phyloP scores from a whole-genome alignment of 176 grass and related monocot genomes.

The Alloteropsis semialata region DNA sequence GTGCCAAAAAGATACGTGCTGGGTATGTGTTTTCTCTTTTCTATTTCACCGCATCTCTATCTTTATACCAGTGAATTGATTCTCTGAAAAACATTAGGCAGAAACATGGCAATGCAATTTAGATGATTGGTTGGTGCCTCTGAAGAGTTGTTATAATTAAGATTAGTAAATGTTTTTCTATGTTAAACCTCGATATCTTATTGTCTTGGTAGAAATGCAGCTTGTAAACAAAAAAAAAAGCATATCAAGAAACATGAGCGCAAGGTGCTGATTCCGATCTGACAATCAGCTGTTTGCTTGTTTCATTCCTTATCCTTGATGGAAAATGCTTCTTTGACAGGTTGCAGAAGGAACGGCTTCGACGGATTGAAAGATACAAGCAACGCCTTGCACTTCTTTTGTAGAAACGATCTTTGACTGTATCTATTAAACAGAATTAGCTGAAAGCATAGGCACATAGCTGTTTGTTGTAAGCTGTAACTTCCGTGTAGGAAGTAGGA shows the following conservation, averaged over 20 bases:
- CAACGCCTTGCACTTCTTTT: constrained; percentile 73
- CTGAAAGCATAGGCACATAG: constrained; percentile 6
- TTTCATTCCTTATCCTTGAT: too few relatives aligned
- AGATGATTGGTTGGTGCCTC: background rate
- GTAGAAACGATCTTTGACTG: constrained; percentile 4
- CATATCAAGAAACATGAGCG: background rate
- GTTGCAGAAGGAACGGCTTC: constrained; percentile 54
- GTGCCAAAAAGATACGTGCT: constrained; percentile 55
- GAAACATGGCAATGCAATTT: constrained; percentile 1
- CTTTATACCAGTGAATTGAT: background rate
- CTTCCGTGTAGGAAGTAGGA: background rate
- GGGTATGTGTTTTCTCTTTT: constrained; percentile 25
- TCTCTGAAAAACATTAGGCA: background rate
- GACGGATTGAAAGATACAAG: constrained; percentile 78
- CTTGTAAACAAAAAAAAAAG: constrained; percentile 2
- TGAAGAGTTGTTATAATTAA: background rate
- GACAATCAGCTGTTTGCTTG: background rate
- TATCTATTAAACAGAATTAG: background rate
- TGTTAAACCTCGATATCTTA: background rate
- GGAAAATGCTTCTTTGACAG: constrained; percentile 34
- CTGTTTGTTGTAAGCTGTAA: background rate
- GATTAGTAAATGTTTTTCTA: background rate
- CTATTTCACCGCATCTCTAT: background rate
- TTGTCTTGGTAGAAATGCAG: background rate
- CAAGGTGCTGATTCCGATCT: background rate